Conservation (phyloP, 768 basidiomycete genomes). For the Tylopilus felleus region DNA sequence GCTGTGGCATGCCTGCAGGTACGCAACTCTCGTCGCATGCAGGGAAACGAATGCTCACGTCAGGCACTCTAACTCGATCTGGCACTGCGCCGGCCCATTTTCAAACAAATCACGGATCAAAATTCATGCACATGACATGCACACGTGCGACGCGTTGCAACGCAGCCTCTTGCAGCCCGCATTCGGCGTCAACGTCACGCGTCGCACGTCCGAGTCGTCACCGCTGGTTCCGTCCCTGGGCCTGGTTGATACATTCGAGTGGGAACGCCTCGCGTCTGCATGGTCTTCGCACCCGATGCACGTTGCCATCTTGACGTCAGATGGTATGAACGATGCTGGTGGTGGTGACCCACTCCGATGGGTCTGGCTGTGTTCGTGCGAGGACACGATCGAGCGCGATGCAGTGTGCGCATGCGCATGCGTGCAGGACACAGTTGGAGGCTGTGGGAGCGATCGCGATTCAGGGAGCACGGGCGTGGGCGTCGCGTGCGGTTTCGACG, state of each 20-base stretch:
- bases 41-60: too few relatives aligned
- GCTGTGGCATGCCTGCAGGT: constrained; percentile 81
- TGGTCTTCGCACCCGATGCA: constrained; percentile 1
- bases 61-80: too few relatives aligned
- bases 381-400: not conserved
- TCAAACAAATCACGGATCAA: too few relatives aligned
- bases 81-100: too few relatives aligned
- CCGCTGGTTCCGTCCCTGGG: too few relatives aligned
- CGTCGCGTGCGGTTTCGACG: not conserved
- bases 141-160: too few relatives aligned
- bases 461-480: not conserved
- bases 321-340: too few relatives aligned
- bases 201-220: not conserved
- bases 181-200: not conserved
- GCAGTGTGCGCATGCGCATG: not conserved
- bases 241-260: too few relatives aligned
- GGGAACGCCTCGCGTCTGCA: not conserved
- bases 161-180: not conserved
- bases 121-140: too few relatives aligned
- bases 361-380: not conserved
- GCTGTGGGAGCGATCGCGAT: not conserved
- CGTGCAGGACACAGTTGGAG: not conserved
- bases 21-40: not conserved
- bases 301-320: not conserved
- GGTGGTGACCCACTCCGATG: not conserved